Base-by-base conservation (phyloP, 768 basidiomycete genomes). In the Boletus coccyginus region DNA sequence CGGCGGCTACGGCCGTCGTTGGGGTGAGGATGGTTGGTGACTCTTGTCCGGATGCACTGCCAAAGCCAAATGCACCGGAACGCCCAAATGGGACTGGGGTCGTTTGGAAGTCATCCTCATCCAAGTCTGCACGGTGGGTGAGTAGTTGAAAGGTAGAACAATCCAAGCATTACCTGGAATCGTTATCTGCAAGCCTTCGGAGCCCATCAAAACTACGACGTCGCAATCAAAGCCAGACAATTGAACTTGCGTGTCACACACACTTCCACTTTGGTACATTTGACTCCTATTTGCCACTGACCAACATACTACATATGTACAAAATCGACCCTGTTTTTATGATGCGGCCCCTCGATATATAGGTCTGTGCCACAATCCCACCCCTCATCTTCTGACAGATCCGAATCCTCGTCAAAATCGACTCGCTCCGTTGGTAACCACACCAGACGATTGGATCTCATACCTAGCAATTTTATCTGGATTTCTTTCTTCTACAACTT, bases 31-130 rank as follows among this genome's bases (percentile, higher is more conserved):
- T 69, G 12, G 80, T 83, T 11, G 90, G 89, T 19, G 89, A 91
- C 61, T 90, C 87, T 56, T 77, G 77, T 10, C 83, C 86, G 32
- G 82, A 78, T 41, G 74, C 69, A 55, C 70, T 73, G 35, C 75
- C 75, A 47, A 80, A 78, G 19, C 80, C 78, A 66, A 81, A 78
- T 14, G 69, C 73, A 47, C 73, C 81, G 50, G 80, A 70, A 33
- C 88, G 84, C 52, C 88, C 87, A 72, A 92, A 92, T 2, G 88
- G 84, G 51, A 82, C 83, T 21, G 81, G 75, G 19, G 88, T 83
- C 4, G 81, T 77, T 59, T 72, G 69, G 56, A 80, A 81, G 62
- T 89, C 86, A 59, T 89, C 88, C 62, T 91, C 90, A 63, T 86
- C 87, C 72, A 93, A 87, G 69, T 90, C 91, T 93, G 64, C 33